Evolutionary conservation across 176 grass and related monocot species (phyloP), one percentile per base, ranked within the genome.

Genomic region (Luzula sylvatica): DNA sequence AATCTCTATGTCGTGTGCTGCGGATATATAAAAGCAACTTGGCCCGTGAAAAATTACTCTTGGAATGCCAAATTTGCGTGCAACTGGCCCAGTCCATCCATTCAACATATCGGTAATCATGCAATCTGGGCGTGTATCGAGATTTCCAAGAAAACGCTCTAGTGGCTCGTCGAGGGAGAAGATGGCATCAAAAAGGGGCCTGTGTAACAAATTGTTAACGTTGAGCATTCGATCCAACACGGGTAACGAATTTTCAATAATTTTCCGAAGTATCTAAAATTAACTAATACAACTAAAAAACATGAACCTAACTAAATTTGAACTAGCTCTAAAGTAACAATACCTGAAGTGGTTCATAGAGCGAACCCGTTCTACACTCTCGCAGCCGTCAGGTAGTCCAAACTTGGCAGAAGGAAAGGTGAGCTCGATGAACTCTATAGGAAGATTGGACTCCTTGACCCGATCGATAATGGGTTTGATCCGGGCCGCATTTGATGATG

Each of bases 11-110:
- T 62, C 61, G 55, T 74, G 47, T 23, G 39, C 44, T 49, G 68
- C 58, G 23, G 73, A 55, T 47, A 78, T 26, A 0, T 62, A 52
- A 56, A 87, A 82, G 20, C 78, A 75, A 2, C 16, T 18, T 35
- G 71, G 59, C 2, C 74, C 69, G 15, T 82, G 70, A 71, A 82
- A 87, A 40, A 74, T 58, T 23, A 78, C 67, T 19, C 70, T 69
- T 0, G 78, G 70, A 11, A 29, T 44, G n/a, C 69, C 48, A 54
- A 87, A 70, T 3, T 74, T 71, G 0, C 65, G 46, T 44, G 78
- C 83, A 7, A 82, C 38, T 11, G 23, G 42, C 1, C 3, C 45
- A 27, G 78, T 80, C 83, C 69, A 82, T 7, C 58, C 58, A 61
- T 87, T 42, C 38, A 57, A 72, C 25, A 68, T 69, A 21, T 80